These are phyloP conservation scores for Waitea zeae DNA, from an alignment of 1,284 basidiomycete species.

Conservation along the genomic window DNA sequence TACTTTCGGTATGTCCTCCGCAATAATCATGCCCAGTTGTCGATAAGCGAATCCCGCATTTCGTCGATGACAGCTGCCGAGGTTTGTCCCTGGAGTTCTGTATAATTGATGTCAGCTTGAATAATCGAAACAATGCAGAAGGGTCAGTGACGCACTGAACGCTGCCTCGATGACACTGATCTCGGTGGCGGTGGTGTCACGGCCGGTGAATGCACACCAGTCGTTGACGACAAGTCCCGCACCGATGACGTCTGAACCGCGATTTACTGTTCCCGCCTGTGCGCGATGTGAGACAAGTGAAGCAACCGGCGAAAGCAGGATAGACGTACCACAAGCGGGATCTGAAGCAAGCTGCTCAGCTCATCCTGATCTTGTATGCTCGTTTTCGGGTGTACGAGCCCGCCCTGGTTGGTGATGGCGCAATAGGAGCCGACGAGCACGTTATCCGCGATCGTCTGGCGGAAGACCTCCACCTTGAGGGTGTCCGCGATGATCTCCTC, in stretches of 20 bases:
- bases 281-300: not conserved
- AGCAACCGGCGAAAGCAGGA: not conserved
- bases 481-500: slow-evolving; percentile 99
- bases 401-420: slow-evolving; percentile 90
- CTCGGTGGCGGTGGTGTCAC: slow-evolving; percentile 96
- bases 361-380: slow-evolving; percentile 97
- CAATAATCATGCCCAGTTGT: slow-evolving; percentile 90
- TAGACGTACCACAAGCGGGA: slow-evolving; percentile 77
- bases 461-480: slow-evolving; percentile 97
- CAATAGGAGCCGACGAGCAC: slow-evolving; percentile 95
- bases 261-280: slow-evolving; percentile 94
- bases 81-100: slow-evolving; percentile 81
- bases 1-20: no score
- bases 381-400: slow-evolving; percentile 94
- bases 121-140: slow-evolving; percentile 2
- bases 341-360: slow-evolving; percentile 84
- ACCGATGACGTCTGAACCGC: slow-evolving; percentile 94
- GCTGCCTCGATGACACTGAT: slow-evolving; percentile 95
- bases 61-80: slow-evolving; percentile 80
- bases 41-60: slow-evolving; percentile 88
- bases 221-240: slow-evolving; percentile 98
- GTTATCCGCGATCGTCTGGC: slow-evolving; percentile 94
- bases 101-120: slow-evolving; percentile 4
- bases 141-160: slow-evolving; percentile 54
- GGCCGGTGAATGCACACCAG: slow-evolving; percentile 94